Evolutionary conservation across 441 rosid genomes (phyloP).

Genomic region (Erysimum cheiri): DNA sequence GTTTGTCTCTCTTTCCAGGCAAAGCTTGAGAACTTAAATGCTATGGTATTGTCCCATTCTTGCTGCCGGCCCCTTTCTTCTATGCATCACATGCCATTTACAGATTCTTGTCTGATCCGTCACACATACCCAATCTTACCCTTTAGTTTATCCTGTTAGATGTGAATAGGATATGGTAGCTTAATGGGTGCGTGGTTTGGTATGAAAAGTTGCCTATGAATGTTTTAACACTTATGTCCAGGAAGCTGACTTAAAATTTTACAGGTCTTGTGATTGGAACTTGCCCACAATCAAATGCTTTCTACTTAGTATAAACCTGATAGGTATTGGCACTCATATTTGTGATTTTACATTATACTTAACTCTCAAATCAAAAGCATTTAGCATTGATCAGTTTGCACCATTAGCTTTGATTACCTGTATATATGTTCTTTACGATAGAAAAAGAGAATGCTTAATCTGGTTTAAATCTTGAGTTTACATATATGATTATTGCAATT

Average conservation of each 20-base stretch:
- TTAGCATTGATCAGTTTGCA: constrained; percentile 9
- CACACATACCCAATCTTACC: constrained; percentile 8
- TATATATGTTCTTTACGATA: background rate
- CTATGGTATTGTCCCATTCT: constrained; percentile 28
- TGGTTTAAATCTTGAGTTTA: constrained; percentile 12
- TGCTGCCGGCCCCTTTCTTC: constrained; percentile 19
- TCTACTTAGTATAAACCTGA: constrained; percentile 8
- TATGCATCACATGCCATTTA: constrained; percentile 32
- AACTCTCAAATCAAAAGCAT: background rate
- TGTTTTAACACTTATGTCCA: constrained; percentile 11
- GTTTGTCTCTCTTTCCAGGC: constrained; percentile 17
- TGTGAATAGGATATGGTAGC: background rate
- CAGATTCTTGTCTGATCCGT: constrained; percentile 23
- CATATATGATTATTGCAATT: constrained; percentile 19
- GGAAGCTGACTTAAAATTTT: constrained; percentile 5
- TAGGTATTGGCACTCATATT: background rate
- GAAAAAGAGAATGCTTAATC: background rate
- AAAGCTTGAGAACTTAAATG: constrained; percentile 27
- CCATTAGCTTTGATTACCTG: constrained; percentile 6
- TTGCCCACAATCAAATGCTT: background rate
- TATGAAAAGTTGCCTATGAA: constrained; percentile 13
- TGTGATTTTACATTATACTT: constrained; percentile 4
- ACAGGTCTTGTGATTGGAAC: background rate
- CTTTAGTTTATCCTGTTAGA: background rate
- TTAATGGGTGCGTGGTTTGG: constrained; percentile 19